Conservation (phyloP, 2,329 filamentous ascomycete genomes). For the Phialophora expanda region DNA sequence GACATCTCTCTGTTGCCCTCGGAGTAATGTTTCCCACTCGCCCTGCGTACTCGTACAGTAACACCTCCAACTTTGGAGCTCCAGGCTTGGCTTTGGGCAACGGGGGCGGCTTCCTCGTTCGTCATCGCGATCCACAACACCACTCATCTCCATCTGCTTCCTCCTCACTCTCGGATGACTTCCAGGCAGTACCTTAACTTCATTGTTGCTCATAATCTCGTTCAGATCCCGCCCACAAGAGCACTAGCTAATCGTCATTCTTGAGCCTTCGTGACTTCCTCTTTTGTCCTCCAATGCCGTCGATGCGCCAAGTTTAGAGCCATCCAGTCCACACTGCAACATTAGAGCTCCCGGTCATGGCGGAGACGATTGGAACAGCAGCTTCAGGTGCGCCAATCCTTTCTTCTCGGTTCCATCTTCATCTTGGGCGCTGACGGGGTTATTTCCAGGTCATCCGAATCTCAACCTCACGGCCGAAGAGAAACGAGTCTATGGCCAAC, state of each 20-base stretch:
- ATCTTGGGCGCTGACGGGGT: slow-evolving; percentile 16
- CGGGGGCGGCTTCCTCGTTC: slow-evolving; percentile 20
- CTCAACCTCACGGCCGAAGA: slow-evolving; percentile 89
- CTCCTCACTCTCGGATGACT: slow-evolving; percentile 13
- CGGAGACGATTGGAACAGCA: slow-evolving; percentile 37
- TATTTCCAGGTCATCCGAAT: slow-evolving; percentile 59
- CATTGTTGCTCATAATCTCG: slow-evolving; percentile 4
- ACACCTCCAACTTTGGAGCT: slow-evolving; percentile 8
- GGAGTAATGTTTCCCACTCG: neutral
- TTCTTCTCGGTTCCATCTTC: neutral
- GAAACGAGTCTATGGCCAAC: slow-evolving; percentile 89
- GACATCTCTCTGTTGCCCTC: neutral
- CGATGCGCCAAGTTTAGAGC: slow-evolving; percentile 20
- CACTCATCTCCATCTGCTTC: slow-evolving; percentile 15
- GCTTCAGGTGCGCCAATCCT: slow-evolving; percentile 34
- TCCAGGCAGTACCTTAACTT: slow-evolving; percentile 29
- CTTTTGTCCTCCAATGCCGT: slow-evolving; percentile 6
- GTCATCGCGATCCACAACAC: slow-evolving; percentile 27
- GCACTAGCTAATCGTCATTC: neutral
- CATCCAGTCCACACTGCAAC: slow-evolving; percentile 10
- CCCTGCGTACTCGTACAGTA: too few relatives aligned
- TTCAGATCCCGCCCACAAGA: neutral
- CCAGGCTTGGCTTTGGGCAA: slow-evolving; percentile 14
- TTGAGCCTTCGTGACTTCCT: neutral
- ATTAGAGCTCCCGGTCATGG: slow-evolving; percentile 27